Base-by-base conservation (phyloP, 306 rosid species). In the Cucumis hystrix region DNA sequence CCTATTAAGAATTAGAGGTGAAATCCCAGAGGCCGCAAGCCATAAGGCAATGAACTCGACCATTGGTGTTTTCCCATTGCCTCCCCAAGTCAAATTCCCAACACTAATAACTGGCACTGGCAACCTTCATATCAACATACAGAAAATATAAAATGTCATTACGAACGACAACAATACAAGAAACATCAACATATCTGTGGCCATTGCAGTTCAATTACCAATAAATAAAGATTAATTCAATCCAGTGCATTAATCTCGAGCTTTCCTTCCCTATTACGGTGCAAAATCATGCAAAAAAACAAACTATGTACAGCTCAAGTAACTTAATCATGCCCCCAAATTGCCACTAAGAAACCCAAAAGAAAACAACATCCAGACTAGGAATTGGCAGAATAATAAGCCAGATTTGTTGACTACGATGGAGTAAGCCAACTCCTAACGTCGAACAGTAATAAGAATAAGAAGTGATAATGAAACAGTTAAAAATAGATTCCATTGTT, bases 21-120 rank as follows among this genome's bases (percentile, higher is more conserved):
- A 84, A 76, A 92, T 82, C 80, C 93, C 86, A 40, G 75, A 83
- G 77, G 78, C 82, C 18, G 88, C 84, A 51, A 94, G 84, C 87
- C 79, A 86, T 65, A 28, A 83, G 61, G 98, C 92, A 49, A 92
- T 83, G 86, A 89, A 94, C 80, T 92, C 97, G 30, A 89, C 98
- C 98, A 91, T 93, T 0, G 98, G 98, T 30, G 98, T 93, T 78
- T 93, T 93, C 80, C 98, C 97, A 85, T 90, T 94, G 75, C 97
- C 98, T 62, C 97, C 97, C 98, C 98, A 95, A 2, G 92, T 92
- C 87, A 92, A 87, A 88, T 92, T 95, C 61, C 98, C 97, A 17
- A 95, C 85, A 82, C 98, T 92, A 7, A 95, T 87, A 69, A 92
- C 93, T 20, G 92, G 92, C 68, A 95, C 79, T 4, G 89, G 86